Evolutionary conservation across 2,329 filamentous ascomycete genomes (phyloP), one percentile per base, ranked within the genome.

Genomic region (Allantophomopsis lycopodina): DNA sequence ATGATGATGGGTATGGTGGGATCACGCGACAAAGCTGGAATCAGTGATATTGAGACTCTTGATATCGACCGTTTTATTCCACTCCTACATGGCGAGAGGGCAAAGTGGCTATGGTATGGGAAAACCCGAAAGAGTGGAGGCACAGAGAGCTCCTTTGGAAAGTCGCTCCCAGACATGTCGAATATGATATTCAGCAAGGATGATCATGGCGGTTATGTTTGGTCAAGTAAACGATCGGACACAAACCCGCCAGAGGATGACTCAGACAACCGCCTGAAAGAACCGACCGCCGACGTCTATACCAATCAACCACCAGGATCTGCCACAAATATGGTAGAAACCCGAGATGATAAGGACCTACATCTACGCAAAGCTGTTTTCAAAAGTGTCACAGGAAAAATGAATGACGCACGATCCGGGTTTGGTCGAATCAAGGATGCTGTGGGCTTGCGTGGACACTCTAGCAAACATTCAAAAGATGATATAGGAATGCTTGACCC

Each of bases 1-100:
- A 83, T 95, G 62, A 81, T 95, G 36, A 86, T 94, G 67, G 88
- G 86, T n/a, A 93, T 94, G 68, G 87, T 94, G 5, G 83, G 79
- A 32, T 62, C 65, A 28, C 78, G 81, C 36, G 87, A 94, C 50
- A 93, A 93, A 59, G 85, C 79, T 41, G 85, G 86, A 3, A 88
- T 96, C 47, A 83, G 84, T 4, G 89, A 95, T 50, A 79, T 95
- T 30, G 91, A 98, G 61, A 96, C 88, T 1, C 68, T 86, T 8
- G 87, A 96, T 52, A 76, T 95, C 40, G 87, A 94, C 49, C 77
- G 70, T 35, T 94, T 96, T 48, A 71, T 85, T 37, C 76, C 76
- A 43, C 66, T 94, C 18, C 75, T 82, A 1, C 80, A 79, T 44
- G 89, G 91, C 28, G 84, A 91, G 55, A 75, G 83, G 41, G 71